Evolutionary conservation across 1,139 yeast species (phyloP), one percentile per base, ranked within the genome.

Genomic region (Kodamaea suecica): DNA sequence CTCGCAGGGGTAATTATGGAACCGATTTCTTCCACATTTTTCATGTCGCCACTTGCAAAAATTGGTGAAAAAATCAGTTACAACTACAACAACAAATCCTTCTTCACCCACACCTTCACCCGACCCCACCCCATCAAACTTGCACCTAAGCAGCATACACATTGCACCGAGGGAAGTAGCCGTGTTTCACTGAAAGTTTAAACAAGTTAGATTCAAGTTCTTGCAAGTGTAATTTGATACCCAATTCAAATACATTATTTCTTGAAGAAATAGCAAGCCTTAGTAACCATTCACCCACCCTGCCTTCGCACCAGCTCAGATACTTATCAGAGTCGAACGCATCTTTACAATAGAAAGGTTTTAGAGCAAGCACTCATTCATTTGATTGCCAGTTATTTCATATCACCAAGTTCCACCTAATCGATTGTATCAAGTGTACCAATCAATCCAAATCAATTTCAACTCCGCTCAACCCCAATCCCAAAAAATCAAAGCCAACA

Each of bases 311-410:
- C 21, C 9, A 19, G 9, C 21, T 19, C 21, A 19, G 9, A 19
- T 6, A 19, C 21, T 9, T 19, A 9, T 9, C n/a, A n/a, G n/a
- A n/a, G n/a, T n/a, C n/a, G n/a, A n/a, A n/a, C n/a, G n/a, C n/a
- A n/a, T n/a, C n/a, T n/a, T n/a, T n/a, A n/a, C n/a, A n/a, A n/a
- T n/a, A n/a, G 21, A 19, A 19, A 19, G 21, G 9, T 6, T 9
- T 19, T 19, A 19, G 8, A 19, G 21, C 6, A n/a, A 36, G 56
- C 57, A 54, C 56, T 54, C 59, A 53, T 54, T 54, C 41, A 46
- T 38, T 54, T 53, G 59, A 53, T 53, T 53, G 57, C 45, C 28
- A 13, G 15, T 13, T 23, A 11, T 23, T 23, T 23, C 21, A 23
- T 11, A 23, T n/a, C 26, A 6, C 13, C 26, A 23, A n/a, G n/a